These are phyloP conservation scores for Hygrocybe coccinea DNA, from an alignment of 768 basidiomycete genomes.

Conservation along the genomic window DNA sequence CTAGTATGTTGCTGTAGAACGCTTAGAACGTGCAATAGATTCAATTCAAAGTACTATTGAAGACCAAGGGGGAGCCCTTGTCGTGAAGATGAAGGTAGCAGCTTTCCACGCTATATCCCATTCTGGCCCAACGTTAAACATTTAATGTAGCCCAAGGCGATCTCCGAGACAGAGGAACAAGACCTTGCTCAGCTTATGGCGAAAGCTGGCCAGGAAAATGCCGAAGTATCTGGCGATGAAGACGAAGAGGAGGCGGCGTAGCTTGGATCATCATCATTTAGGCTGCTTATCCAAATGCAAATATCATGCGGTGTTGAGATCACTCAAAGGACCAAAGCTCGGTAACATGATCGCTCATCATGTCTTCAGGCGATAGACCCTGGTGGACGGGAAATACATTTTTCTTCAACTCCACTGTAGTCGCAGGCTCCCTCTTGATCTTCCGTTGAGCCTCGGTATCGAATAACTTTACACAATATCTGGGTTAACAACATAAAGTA, in stretches of 20 bases:
- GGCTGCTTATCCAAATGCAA: not conserved
- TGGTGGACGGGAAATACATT: not conserved
- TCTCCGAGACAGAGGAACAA: slow-evolving; percentile 95
- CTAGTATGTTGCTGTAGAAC: slow-evolving; percentile 83
- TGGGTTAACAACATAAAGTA: slow-evolving; percentile 1
- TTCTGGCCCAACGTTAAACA: not conserved
- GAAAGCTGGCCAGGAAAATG: slow-evolving; percentile 89
- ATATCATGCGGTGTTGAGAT: not conserved
- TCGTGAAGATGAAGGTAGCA: slow-evolving; percentile 93
- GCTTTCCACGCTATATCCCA: not conserved
- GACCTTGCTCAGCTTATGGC: slow-evolving; percentile 97
- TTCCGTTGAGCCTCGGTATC: slow-evolving; percentile 77
- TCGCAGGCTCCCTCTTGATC: slow-evolving; percentile 73
- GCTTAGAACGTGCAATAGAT: slow-evolving; percentile 90
- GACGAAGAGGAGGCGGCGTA: slow-evolving; percentile 54
- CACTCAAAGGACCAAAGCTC: slow-evolving; percentile 28
- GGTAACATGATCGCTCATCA: slow-evolving; percentile 15
- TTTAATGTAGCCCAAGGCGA: slow-evolving; percentile 79
- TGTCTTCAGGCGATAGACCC: not conserved
- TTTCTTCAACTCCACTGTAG: slow-evolving; percentile 23
- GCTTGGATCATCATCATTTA: too few species aligned
- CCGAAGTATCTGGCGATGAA: slow-evolving; percentile 93
- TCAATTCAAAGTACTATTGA: slow-evolving; percentile 82
- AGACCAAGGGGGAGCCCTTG: slow-evolving; percentile 75
- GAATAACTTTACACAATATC: slow-evolving; percentile 54